Percentiles rank a stretch among this genome's conserved stretches.
These are phyloP conservation scores for Scutellaria minor DNA, from an alignment of 257 asterid species.

Conservation along the genomic window DNA sequence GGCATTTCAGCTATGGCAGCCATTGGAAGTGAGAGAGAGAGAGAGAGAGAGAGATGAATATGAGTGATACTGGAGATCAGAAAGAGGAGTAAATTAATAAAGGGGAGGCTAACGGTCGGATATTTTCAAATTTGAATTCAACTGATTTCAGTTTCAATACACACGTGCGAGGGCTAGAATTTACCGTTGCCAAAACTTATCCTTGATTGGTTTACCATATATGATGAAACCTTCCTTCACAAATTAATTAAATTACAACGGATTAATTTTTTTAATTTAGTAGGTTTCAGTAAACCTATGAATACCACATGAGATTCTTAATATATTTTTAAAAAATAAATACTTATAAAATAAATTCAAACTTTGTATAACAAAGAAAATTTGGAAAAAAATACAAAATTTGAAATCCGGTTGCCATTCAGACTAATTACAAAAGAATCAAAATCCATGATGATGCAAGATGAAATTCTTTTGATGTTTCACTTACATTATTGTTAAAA, in stretches of 20 bases:
- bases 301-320: too few species aligned
- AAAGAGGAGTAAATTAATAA: conserved; percentile 2
- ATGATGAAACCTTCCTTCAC: background rate
- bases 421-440: too few species aligned
- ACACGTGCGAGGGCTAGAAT: background rate
- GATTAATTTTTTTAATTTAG: background rate
- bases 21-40: conserved; percentile 37
- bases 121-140: conserved; percentile 41
- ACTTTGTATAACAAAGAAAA: too few species aligned
- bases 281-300: too few species aligned
- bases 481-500: too few species aligned
- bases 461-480: too few species aligned
- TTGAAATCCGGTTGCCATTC: too few species aligned
- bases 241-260: too few species aligned
- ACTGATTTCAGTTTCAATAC: background rate
- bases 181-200: conserved; percentile 38
- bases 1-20: conserved; percentile 53
- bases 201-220: conserved; percentile 1
- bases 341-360: too few species aligned
- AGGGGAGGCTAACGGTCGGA: conserved; percentile 41
- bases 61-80: background rate
- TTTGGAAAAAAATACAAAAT: too few species aligned
- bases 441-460: too few species aligned
- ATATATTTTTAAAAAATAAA: too few species aligned
- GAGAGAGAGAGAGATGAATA: conserved; percentile 9